Base-by-base conservation (phyloP, 2,329 filamentous ascomycete genomes). In the Tolypocladium album region DNA sequence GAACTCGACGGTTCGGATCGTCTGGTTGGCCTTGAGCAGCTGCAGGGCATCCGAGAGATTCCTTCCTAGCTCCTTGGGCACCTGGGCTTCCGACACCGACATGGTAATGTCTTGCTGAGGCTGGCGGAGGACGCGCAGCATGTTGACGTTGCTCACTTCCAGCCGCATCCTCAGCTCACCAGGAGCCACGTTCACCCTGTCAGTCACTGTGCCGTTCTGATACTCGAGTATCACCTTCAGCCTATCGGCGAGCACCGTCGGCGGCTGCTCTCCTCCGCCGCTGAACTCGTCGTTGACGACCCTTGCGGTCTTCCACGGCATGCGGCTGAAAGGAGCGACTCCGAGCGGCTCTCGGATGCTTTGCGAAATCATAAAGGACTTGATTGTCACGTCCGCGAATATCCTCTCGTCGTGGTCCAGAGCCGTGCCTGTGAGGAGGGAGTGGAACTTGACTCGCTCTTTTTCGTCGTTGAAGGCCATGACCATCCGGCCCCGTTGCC, bases 121-220 rank as follows among this genome's bases (percentile, higher is more conserved):
- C 61, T 88, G 84, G 45, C 92, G 87, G 60, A 89, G 78, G 43
- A 93, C 74, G 63, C 84, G 84, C 56, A 94, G 74, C 17, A 84
- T 77, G 57, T 84, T 84, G 27, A 80, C 79, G 58, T 84, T 81
- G 59, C 80, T 78, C 39, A 88, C 82, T 64, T 88, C 84, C 40
- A 91, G 76, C 38, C 84, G 80, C 56, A 92, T 71, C 66, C 84
- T 84, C 65, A 91, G 71, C 72, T 91, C 88, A n/a, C 88, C 88
- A 13, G 87, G 87, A 2, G 81, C 87, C 67, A 95, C 79, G 66
- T 96, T 96, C 68, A 96, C 80, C 43, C 92, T 84, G 73, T 97
- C 92, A 2, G 89, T 90, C 20, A 95, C 78, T 50, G 87, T 90
- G 56, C 91, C 90, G 65, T 87, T 85, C 62, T 88, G 84, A 64